Evolutionary conservation across 2,329 filamentous ascomycete genomes (phyloP), one percentile per base, ranked within the genome.

Genomic region (Metarhizium guizhouense): DNA sequence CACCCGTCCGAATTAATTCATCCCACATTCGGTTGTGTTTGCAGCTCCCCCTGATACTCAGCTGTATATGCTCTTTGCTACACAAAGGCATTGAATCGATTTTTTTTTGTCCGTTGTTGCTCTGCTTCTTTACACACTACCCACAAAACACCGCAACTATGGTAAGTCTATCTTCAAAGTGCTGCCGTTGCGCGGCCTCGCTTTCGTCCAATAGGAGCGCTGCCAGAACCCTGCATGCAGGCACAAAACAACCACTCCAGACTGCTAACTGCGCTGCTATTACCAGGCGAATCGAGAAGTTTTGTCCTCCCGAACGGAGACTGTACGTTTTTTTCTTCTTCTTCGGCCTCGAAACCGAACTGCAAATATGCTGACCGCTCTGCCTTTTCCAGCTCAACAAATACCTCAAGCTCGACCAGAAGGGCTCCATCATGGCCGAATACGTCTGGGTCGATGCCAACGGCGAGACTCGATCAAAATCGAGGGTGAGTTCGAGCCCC

Each of bases 401-500:
- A 77, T 97, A 93, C 82, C 84, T 94, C 76, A 80, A 80, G 69
- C 88, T 97, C 68, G 87, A 91, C 73, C 93, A 97, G 80, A 89
- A 87, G 74, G 92, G 91, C 73, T 79, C 77, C 66, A 80, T 95
- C 70, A 94, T 96, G 75, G 93, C 91, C 70, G 93, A 96, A 79
- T 96, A 96, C 77, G 85, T 96, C 80, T 96, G 93, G 93, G 87
- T 96, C 72, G 92, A 96, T 70, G 80, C 88, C 62, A 75, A 77
- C 62, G 91, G 92, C 72, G 86, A 87, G 68, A 82, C 89, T 65
- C 91, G 94, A 68, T 96, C 91, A 72, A 99, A 97, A 81, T 93
- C 88, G 70, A 95, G 91, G 83, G 93, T 96, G 81, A 81, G 90
- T 80, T 10, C 20, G 14, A 13, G 10, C 34, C 52, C 32, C 40